Evolutionary conservation across 2,329 filamentous ascomycete species (phyloP).

Genomic region (Chrysosporium queenslandicum): DNA sequence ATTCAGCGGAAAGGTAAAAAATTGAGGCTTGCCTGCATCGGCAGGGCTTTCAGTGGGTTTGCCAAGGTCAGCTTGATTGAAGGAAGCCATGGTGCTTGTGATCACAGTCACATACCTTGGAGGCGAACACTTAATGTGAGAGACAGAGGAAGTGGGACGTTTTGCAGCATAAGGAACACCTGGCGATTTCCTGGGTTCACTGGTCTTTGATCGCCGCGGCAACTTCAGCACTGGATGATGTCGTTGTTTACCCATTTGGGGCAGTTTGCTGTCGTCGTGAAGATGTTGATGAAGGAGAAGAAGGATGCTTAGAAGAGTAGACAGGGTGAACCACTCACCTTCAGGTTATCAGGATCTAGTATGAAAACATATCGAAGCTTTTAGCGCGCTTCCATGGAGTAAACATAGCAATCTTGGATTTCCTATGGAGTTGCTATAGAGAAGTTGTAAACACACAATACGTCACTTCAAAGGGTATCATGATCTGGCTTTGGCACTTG

Average conservation of each 20-base stretch:
- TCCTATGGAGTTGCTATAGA: background rate
- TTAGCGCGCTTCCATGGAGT: background rate
- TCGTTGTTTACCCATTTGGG: background rate
- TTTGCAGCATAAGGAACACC: background rate
- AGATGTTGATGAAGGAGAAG: background rate
- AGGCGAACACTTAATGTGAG: background rate
- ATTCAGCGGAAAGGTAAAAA: slow-evolving; percentile 17
- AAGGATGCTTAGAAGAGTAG: background rate
- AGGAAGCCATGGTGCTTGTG: background rate
- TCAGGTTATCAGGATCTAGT: background rate
- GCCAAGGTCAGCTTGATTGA: background rate
- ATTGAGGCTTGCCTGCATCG: background rate
- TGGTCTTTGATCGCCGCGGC: background rate
- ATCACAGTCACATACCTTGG: background rate
- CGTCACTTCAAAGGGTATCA: background rate
- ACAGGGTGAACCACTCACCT: no score
- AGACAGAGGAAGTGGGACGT: background rate
- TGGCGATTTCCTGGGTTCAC: background rate
- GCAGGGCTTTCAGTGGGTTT: background rate
- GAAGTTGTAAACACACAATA: background rate
- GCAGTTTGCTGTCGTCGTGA: background rate
- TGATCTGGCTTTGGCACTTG: background rate
- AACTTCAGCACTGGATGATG: background rate
- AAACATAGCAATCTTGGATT: background rate
- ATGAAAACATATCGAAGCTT: background rate